Conservation (phyloP, 1,139 yeast species). For the Lodderomyces beijingensis region DNA sequence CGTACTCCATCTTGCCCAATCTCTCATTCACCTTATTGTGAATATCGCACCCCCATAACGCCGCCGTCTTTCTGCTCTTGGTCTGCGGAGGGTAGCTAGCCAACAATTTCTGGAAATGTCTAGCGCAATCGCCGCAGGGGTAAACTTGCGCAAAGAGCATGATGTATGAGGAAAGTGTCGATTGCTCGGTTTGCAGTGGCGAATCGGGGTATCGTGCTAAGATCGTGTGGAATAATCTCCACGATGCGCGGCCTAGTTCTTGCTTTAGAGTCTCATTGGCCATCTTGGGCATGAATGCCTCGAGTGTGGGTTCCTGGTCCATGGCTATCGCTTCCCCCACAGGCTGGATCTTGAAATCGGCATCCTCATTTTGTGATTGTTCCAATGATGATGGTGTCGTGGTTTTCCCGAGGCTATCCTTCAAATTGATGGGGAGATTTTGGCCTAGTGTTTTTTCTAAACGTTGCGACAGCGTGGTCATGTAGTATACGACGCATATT, state of each 20-base stretch:
- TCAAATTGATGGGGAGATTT: slow-evolving; percentile 21
- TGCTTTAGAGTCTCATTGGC: slow-evolving; percentile 58
- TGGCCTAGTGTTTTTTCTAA: slow-evolving; percentile 20
- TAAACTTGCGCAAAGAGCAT: slow-evolving; percentile 70
- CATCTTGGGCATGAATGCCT: slow-evolving; percentile 88
- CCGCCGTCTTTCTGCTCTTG: slow-evolving; percentile 71
- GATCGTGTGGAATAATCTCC: slow-evolving; percentile 85
- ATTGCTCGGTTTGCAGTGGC: slow-evolving; percentile 61
- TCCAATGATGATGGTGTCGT: too few species aligned
- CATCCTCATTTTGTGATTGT: neutral
- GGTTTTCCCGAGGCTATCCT: neutral
- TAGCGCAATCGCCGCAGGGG: slow-evolving; percentile 94
- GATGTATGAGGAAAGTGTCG: slow-evolving; percentile 54
- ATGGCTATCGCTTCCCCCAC: too few species aligned
- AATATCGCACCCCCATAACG: slow-evolving; percentile 95
- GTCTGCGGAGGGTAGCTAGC: slow-evolving; percentile 81
- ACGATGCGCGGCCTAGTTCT: slow-evolving; percentile 81
- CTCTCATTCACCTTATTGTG: slow-evolving; percentile 82
- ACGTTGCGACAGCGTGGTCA: slow-evolving; percentile 20
- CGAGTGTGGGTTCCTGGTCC: too few species aligned
- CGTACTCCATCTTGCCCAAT: slow-evolving; percentile 67
- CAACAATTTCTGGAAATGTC: slow-evolving; percentile 74
- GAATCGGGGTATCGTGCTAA: slow-evolving; percentile 86
- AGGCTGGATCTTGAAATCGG: too few species aligned
- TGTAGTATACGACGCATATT: slow-evolving; percentile 23